phyloP scores from a whole-genome alignment of 2,329 filamentous ascomycete species.

The Epichloe gansuensis region DNA sequence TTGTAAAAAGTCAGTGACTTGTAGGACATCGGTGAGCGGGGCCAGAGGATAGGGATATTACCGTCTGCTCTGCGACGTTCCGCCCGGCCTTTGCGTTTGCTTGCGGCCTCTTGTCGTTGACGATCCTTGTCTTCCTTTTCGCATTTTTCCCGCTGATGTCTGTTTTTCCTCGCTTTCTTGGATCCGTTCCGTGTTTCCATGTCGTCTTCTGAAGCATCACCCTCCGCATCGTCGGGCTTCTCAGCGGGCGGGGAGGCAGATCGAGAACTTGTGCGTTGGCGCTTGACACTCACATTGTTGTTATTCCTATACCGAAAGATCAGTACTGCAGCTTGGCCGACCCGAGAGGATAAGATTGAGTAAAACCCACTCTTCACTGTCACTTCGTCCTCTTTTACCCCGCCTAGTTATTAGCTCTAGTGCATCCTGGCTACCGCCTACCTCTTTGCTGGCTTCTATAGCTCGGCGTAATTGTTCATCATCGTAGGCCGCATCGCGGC shows the following conservation, averaged over 20 bases:
- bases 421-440: conserved; percentile 37
- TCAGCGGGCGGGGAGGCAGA: conserved; percentile 46
- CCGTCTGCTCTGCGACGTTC: conserved; percentile 73
- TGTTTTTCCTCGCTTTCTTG: conserved; percentile 49
- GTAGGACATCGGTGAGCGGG: neutral
- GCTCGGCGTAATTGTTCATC: conserved; percentile 81
- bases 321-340: conserved; percentile 14
- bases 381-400: conserved; percentile 73
- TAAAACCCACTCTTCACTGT: conserved; percentile 77
- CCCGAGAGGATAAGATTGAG: conserved; percentile 4
- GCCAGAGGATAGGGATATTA: conserved; percentile 22
- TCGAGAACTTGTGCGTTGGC: conserved; percentile 70
- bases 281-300: conserved; percentile 58
- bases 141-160: conserved; percentile 48
- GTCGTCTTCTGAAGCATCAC: conserved; percentile 64
- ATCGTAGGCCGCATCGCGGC: conserved; percentile 85
- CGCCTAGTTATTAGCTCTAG: conserved; percentile 46
- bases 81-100: conserved; percentile 67
- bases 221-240: conserved; percentile 33
- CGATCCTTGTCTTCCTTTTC: conserved; percentile 64
- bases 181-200: conserved; percentile 33
- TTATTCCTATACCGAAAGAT: conserved; percentile 38
- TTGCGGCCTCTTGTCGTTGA: conserved; percentile 60
- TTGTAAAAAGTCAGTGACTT: neutral
- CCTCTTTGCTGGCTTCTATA: conserved; percentile 89